Percentiles rank a stretch among this genome's conserved stretches.
Conservation (phyloP, 441 rosid species). For the Mallotus repandus region DNA sequence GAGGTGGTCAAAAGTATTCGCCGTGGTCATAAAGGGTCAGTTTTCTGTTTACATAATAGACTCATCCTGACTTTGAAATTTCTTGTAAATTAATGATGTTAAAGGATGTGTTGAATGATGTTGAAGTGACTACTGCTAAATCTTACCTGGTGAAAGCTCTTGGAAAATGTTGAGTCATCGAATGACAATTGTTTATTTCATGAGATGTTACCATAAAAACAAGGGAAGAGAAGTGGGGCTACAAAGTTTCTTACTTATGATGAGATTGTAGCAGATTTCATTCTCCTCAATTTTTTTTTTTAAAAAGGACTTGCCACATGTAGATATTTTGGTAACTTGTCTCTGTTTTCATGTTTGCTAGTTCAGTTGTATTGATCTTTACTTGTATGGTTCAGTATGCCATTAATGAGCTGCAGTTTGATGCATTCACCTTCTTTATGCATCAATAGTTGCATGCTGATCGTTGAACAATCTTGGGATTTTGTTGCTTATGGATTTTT, state of each 20-base stretch:
- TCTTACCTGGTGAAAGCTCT: no score
- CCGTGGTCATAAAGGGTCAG: conserved; percentile 87
- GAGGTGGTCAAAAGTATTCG: conserved; percentile 94
- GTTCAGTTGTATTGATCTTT: background rate
- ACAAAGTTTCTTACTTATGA: no score
- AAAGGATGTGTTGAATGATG: no score
- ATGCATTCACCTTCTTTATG: background rate
- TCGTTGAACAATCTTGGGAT: background rate
- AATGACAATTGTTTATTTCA: no score
- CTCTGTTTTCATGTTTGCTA: background rate
- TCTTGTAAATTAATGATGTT: no score
- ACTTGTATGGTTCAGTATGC: background rate
- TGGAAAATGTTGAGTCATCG: no score
- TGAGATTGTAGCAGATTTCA: background rate
- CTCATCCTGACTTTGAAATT: no score
- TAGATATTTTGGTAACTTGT: background rate
- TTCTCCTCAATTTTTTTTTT: no score
- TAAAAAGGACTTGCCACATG: background rate
- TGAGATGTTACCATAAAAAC: no score
- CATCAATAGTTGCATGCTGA: background rate
- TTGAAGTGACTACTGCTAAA: no score
- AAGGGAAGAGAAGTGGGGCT: no score
- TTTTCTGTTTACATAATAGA: background rate
- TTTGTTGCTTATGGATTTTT: background rate
- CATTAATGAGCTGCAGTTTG: background rate